Base-by-base conservation (phyloP, 2,329 filamentous ascomycete genomes). In the Sarocladium strictum region DNA sequence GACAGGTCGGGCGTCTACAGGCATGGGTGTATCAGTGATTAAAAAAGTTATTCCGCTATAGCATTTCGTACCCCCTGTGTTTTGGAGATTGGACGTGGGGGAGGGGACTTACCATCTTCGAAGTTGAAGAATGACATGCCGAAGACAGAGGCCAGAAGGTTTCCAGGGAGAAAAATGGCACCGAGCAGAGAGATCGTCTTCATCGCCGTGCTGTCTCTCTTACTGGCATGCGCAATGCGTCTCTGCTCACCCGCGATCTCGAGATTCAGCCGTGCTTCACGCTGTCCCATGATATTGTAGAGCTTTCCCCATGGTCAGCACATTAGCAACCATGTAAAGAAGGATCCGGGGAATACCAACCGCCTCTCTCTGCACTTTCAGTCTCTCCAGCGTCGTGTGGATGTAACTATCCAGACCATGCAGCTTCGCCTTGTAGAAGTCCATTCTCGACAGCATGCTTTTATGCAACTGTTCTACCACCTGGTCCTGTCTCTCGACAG, bases 81-180 rank as follows among this genome's bases (percentile, higher is more conserved):
- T 51, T 14, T 24, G 24, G n/a, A 52, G 27, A 37, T 33, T 21
- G 49, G 10, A 43, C 21, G n/a, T 38, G 35, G 5, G 9, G 38
- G 9, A 19, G 23, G n/a, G 21, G 17, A 51, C 47, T 21, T 21
- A 51, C 47, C 38, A 21, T 26, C 67, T 58, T 76, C 76, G 60
- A 84, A 85, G 67, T 85, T 77, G 70, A 86, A 86, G 64, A 86
- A 86, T 0, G 80, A 81, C 81, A 85, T 86, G 70, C 77, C 79
- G 60, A 86, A 86, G 23, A 86, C 72, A 0, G 83, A 85, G 9
- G 83, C 77, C 17, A 86, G 73, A 59, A 79, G 84, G 1, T 81
- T 84, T 2, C 81, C 82, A 0, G 83, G 83, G 5, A 86, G 70
- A 61, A 86, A 86, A 38, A 86, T 70, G 38, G 81, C 81, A 26